Percentiles rank a stretch among this genome's conserved stretches.
Conservation (phyloP, 768 basidiomycete genomes). For the Xanthoconium purpureum region DNA sequence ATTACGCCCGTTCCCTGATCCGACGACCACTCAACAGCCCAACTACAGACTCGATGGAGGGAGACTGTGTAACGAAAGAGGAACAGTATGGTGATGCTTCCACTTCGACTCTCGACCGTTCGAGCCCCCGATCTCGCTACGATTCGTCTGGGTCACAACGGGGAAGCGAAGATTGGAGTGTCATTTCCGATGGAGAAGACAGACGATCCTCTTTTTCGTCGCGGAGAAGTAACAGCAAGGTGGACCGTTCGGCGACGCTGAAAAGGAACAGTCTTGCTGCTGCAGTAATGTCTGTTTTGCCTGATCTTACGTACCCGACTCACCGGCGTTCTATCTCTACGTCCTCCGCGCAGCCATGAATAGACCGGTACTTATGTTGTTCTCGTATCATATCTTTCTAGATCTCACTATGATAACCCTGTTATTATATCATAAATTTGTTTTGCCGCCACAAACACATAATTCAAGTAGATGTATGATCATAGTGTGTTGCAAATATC, state of each 20-base stretch:
- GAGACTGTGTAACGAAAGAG: conserved; percentile 23
- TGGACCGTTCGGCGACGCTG: conserved; percentile 35
- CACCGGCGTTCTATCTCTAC: conserved; percentile 40
- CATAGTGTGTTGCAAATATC: conserved; percentile 60
- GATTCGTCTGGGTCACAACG: conserved; percentile 56
- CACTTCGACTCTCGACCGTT: conserved; percentile 27
- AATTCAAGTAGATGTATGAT: conserved; percentile 20
- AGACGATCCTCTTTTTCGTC: conserved; percentile 55
- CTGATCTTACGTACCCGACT: conserved; percentile 47
- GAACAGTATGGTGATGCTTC: conserved; percentile 32
- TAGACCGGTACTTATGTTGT: not conserved
- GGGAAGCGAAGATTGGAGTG: conserved; percentile 84
- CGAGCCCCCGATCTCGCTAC: conserved; percentile 44
- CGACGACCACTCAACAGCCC: conserved; percentile 44
- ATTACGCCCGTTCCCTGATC: conserved; percentile 87
- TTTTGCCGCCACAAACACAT: conserved; percentile 9
- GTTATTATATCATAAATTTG: conserved; percentile 5
- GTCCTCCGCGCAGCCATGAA: conserved; percentile 26
- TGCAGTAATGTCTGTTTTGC: conserved; percentile 59
- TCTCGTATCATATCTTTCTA: not conserved
- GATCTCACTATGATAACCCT: not conserved
- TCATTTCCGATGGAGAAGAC: conserved; percentile 77
- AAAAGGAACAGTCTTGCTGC: conserved; percentile 65
- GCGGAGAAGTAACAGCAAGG: conserved; percentile 38
- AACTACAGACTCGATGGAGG: conserved; percentile 22